Evolutionary conservation across 2,329 filamentous ascomycete species (phyloP), one percentile per base, ranked within the genome.

Genomic region (Penicillium corylophilum): DNA sequence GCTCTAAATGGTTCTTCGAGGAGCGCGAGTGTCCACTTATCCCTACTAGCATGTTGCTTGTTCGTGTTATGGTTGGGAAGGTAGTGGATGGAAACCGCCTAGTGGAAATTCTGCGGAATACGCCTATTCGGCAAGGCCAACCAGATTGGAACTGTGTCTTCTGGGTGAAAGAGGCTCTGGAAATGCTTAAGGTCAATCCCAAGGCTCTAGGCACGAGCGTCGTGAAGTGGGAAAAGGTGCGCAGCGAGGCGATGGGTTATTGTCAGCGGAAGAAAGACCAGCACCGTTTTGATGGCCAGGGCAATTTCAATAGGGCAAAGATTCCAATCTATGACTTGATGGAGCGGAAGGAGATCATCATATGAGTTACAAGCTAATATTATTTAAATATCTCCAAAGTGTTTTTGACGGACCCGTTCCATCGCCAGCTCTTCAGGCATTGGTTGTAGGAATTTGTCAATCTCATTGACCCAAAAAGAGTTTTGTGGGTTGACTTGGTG

Each of bases 141-240:
- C 48, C 55, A 15, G 65, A 64, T 15, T 78, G 74, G 72, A 77
- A 76, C 51, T 78, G 74, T 59, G 71, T 77, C 0, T 55, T 26
- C 0, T 78, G 74, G 75, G 69, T 77, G 3, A 65, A 70, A 50
- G 74, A 78, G 55, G 74, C 73, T 5, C 54, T 77, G 26, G 54
- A 68, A 48, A 50, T 15, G 4, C 46, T 71, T 8, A 16, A 62
- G 44, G 46, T 49, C 8, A 69, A 74, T 54, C 48, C 48, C 1
- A 68, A 65, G 29, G 64, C 60, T 7, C 46, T 76, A n/a, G 69
- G 69, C 6, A 72, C 63, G 3, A 64, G 57, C 22, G 53, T 63
- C 0, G 38, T 56, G 5, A 60, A 70, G 20, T 78, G 72, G 75
- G 49, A 57, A 7, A 55, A 26, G 7, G 65, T 77, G 3, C 66